phyloP scores from a whole-genome alignment of 2,329 filamentous ascomycete genomes.

The Penicillium sp. region DNA sequence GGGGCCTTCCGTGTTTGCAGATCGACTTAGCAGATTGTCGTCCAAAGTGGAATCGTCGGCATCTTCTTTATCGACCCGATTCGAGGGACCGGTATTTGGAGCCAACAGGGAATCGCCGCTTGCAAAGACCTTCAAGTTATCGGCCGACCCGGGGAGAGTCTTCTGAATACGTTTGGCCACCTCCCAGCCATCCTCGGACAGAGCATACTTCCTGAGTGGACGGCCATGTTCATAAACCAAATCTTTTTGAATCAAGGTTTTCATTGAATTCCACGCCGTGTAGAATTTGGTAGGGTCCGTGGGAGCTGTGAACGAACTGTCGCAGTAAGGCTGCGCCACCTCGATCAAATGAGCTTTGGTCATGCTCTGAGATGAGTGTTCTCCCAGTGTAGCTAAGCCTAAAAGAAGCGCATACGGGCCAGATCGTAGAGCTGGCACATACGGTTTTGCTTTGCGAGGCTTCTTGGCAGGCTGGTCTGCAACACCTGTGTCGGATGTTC shows the following conservation, averaged over 20 bases:
- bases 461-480: constrained; percentile 54
- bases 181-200: constrained; percentile 78
- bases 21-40: background rate
- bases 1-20: constrained; percentile 20
- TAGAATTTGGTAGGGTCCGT: constrained; percentile 67
- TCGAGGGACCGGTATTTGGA: background rate
- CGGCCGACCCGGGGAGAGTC: constrained; percentile 35
- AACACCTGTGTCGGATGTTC: constrained; percentile 29
- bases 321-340: constrained; percentile 67
- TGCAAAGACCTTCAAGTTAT: constrained; percentile 17
- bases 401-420: constrained; percentile 71
- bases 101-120: constrained; percentile 1
- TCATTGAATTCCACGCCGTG: constrained; percentile 82
- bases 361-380: constrained; percentile 57
- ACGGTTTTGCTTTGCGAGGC: constrained; percentile 56
- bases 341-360: constrained; percentile 68
- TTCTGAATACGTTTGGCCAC: constrained; percentile 64
- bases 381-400: constrained; percentile 60
- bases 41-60: constrained; percentile 3
- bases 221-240: constrained; percentile 69
- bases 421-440: constrained; percentile 70
- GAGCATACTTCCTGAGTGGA: constrained; percentile 64
- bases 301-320: constrained; percentile 69
- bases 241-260: constrained; percentile 69
- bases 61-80: constrained; percentile 8